Evolutionary conservation across 768 basidiomycete species (phyloP).

Genomic region (Tricholomella constricta): DNA sequence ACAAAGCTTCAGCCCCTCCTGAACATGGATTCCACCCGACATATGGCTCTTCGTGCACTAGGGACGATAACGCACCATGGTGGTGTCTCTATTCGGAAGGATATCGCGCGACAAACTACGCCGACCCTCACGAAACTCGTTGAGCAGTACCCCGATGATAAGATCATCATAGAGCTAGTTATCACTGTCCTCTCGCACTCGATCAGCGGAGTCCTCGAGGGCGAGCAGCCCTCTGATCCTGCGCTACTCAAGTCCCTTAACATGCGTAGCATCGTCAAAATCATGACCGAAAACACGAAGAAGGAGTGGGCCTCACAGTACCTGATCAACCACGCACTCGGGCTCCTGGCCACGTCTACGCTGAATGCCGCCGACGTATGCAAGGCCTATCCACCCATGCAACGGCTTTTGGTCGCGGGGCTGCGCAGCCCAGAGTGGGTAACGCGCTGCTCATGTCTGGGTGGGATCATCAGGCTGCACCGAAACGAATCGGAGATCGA

Average conservation of each 20-base stretch:
- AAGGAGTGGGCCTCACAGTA: slow-evolving; percentile 43
- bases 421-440: slow-evolving; percentile 58
- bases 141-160: slow-evolving; percentile 52
- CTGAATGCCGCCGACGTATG: slow-evolving; percentile 47
- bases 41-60: slow-evolving; percentile 56
- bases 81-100: slow-evolving; percentile 47
- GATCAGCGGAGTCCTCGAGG: slow-evolving; percentile 44
- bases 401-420: slow-evolving; percentile 56
- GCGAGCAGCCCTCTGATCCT: slow-evolving; percentile 38
- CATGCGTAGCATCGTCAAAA: slow-evolving; percentile 43
- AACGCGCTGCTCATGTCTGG: slow-evolving; percentile 51
- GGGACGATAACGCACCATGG: slow-evolving; percentile 65
- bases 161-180: slow-evolving; percentile 48
- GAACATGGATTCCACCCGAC: slow-evolving; percentile 46
- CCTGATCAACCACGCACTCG: slow-evolving; percentile 54
- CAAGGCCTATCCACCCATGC: slow-evolving; percentile 42
- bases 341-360: slow-evolving; percentile 45
- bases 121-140: slow-evolving; percentile 46
- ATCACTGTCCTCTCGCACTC: slow-evolving; percentile 57
- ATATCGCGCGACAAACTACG: slow-evolving; percentile 50
- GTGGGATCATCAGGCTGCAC: slow-evolving; percentile 55
- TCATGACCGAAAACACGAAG: slow-evolving; percentile 42
- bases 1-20: slow-evolving; percentile 59
- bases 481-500: slow-evolving; percentile 44
- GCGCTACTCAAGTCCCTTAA: slow-evolving; percentile 42